Percentiles rank a stretch among this genome's conserved stretches.
Evolutionary conservation across 2,329 filamentous ascomycete genomes (phyloP).

Genomic region (Ascochyta pisi): DNA sequence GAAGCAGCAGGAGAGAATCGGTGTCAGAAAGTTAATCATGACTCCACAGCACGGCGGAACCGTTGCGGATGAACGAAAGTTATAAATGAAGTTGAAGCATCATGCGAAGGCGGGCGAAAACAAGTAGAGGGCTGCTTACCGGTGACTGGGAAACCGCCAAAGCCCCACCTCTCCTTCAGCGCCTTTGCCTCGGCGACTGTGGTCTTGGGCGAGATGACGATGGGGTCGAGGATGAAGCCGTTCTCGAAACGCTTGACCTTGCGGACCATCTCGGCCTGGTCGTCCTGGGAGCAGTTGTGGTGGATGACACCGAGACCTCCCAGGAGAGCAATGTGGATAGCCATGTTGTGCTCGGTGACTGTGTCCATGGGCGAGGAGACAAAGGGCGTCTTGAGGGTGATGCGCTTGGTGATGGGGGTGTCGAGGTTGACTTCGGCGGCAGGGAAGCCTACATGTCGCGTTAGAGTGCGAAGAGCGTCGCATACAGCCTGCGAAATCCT

Average conservation of each 20-base stretch:
- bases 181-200: slow-evolving; percentile 91
- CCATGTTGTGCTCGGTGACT: slow-evolving; percentile 99
- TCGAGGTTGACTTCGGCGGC: slow-evolving; percentile 89
- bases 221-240: slow-evolving; percentile 95
- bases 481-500: slow-evolving; percentile 6
- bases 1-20: slow-evolving; percentile 9
- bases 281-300: slow-evolving; percentile 98
- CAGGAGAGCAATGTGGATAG: slow-evolving; percentile 92
- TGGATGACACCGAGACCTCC: slow-evolving; percentile 94
- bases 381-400: slow-evolving; percentile 94
- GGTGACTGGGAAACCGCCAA: slow-evolving; percentile 97
- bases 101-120: slow-evolving; percentile 58
- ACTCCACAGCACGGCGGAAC: slow-evolving; percentile 87
- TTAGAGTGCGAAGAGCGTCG: slow-evolving; percentile 20
- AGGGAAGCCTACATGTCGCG: slow-evolving; percentile 70
- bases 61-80: slow-evolving; percentile 99
- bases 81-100: slow-evolving; percentile 80
- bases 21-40: slow-evolving; percentile 59
- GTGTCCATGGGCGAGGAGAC: slow-evolving; percentile 99
- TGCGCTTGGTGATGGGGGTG: slow-evolving; percentile 91
- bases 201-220: slow-evolving; percentile 85
- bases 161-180: slow-evolving; percentile 97
- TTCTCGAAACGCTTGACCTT: slow-evolving; percentile 99
- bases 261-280: slow-evolving; percentile 97
- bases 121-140: slow-evolving; percentile 67